A percentile compares a stretch with the other conserved stretches of the same genome.
These are phyloP conservation scores for Dactylellina cionopaga DNA, from an alignment of 2,329 filamentous ascomycete genomes.

Conservation along the genomic window DNA sequence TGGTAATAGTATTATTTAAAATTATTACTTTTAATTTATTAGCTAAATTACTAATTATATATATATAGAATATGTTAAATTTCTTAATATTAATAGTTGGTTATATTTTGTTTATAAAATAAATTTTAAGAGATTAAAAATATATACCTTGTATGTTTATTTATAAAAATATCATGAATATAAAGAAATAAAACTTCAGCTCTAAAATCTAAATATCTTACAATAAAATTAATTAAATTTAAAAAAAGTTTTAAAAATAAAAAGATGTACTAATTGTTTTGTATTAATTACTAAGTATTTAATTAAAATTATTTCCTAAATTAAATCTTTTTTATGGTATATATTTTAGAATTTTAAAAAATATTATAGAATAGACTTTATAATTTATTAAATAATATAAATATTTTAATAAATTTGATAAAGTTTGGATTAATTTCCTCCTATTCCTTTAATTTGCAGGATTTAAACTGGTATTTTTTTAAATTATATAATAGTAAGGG, in stretches of 20 bases:
- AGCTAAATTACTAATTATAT: background rate
- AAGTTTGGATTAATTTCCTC: background rate
- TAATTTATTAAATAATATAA: background rate
- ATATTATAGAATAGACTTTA: background rate
- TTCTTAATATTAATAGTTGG: background rate
- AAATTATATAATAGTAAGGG: conserved; percentile 2
- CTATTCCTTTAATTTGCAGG: background rate
- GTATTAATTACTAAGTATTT: background rate
- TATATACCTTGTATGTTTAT: background rate
- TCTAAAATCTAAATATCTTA: too few relatives aligned
- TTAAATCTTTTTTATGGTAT: background rate
- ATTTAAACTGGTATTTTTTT: background rate
- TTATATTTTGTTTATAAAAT: conserved; percentile 2
- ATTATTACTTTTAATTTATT: background rate
- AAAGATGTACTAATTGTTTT: background rate
- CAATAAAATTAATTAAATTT: too few relatives aligned
- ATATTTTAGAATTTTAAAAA: background rate
- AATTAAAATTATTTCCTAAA: background rate
- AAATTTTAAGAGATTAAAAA: background rate
- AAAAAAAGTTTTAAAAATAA: background rate
- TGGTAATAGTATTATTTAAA: background rate
- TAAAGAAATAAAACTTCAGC: too few relatives aligned
- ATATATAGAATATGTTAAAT: background rate
- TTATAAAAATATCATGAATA: background rate
- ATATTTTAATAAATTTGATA: background rate